phyloP scores from a whole-genome alignment of 805 yeast species.

The Lachancea fermentati region DNA sequence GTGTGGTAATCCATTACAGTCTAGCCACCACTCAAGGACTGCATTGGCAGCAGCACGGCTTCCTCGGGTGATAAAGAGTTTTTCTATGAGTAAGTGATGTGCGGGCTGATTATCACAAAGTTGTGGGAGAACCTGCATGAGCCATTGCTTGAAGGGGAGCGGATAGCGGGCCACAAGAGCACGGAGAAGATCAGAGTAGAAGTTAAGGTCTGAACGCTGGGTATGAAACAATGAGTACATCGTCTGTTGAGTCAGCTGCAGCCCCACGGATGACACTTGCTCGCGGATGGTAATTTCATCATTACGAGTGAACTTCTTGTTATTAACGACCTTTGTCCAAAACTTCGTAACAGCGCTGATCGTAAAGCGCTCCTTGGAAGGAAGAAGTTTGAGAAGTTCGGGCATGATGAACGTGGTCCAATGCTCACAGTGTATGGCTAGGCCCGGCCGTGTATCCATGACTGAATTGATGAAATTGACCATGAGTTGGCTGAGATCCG shows the following conservation, averaged over 20 bases:
- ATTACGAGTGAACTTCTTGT: conserved; percentile 41
- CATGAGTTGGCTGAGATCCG: conserved; percentile 51
- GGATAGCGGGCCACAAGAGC: conserved; percentile 46
- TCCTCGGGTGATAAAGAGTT: conserved; percentile 59
- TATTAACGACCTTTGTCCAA: conserved; percentile 44
- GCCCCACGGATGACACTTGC: conserved; percentile 24
- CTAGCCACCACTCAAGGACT: conserved; percentile 60
- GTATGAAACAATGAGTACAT: conserved; percentile 44
- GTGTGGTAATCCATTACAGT: conserved; percentile 43
- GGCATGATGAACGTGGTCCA: conserved; percentile 26
- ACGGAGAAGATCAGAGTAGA: conserved; percentile 48
- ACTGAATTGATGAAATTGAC: conserved; percentile 47
- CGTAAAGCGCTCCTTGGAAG: conserved; percentile 45
- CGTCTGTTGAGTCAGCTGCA: conserved; percentile 27
- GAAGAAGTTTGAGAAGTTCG: conserved; percentile 28
- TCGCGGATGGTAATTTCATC: conserved; percentile 36
- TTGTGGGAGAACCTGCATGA: conserved; percentile 27
- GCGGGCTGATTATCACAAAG: conserved; percentile 25
- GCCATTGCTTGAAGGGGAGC: conserved; percentile 45
- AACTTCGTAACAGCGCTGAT: conserved; percentile 46
- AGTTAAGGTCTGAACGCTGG: conserved; percentile 55
- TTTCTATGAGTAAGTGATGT: conserved; percentile 46
- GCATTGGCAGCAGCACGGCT: conserved; percentile 54
- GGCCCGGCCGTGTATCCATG: conserved; percentile 44
- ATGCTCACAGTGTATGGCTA: conserved; percentile 35